These are phyloP conservation scores for Lactuca sativa DNA, from an alignment of 129 eudicot genomes.

Conservation along the genomic window DNA sequence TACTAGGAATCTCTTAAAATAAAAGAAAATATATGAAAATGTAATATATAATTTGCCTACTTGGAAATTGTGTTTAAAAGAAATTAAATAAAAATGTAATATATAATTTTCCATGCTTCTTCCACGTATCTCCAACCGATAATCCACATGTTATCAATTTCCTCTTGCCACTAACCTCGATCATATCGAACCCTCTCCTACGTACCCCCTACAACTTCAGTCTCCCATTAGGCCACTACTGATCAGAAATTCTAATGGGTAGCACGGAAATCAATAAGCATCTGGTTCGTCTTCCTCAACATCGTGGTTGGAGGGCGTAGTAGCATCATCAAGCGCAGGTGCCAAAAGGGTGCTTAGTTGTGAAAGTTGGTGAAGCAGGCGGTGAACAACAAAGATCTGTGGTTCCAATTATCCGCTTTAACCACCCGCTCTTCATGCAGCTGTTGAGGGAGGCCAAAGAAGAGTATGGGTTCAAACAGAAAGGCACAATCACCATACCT, in stretches of 20 bases:
- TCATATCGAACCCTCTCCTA: constrained; percentile 28
- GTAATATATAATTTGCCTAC: neutral
- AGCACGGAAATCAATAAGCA: constrained; percentile 10
- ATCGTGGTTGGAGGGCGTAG: constrained; percentile 18
- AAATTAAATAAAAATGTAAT: too few relatives aligned
- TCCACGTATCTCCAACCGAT: constrained; percentile 39
- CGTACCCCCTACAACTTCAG: neutral
- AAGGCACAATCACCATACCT: constrained; percentile 59
- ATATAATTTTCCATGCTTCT: neutral
- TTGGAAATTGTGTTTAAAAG: neutral
- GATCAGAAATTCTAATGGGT: constrained; percentile 18
- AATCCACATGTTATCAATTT: constrained; percentile 28
- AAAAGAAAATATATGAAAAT: neutral
- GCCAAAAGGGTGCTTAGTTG: constrained; percentile 64
- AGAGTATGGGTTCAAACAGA: constrained; percentile 65
- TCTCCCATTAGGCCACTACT: neutral
- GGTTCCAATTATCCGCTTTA: constrained; percentile 49
- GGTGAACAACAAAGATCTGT: constrained; percentile 56
- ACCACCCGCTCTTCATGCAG: constrained; percentile 55
- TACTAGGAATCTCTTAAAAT: neutral
- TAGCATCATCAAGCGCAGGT: constrained; percentile 11
- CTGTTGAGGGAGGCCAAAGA: constrained; percentile 56
- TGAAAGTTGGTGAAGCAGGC: constrained; percentile 49
- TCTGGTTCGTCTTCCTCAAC: constrained; percentile 25
- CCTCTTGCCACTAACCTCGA: constrained; percentile 20